Evolutionary conservation across 768 basidiomycete species (phyloP), one percentile per base, ranked within the genome.

Genomic region (Tulasnella sp.): DNA sequence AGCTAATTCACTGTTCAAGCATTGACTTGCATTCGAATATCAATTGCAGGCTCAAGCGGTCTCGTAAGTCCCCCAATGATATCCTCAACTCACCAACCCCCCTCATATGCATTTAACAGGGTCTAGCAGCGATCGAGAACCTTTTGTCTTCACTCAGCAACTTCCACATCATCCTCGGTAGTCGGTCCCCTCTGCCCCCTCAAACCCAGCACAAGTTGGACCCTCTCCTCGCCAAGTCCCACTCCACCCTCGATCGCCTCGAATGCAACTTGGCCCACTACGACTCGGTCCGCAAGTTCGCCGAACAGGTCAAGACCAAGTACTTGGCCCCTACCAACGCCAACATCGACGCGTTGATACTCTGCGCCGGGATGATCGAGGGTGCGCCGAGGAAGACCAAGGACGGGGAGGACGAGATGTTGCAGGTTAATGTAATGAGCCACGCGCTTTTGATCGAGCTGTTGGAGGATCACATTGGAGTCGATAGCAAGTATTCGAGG

Each of bases 371-470:
- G 17, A 71, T 74, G 36, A 68, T 75, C 29, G 52, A 42, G 35
- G 52, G 34, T 5, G 34, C 34, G 22, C 42, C 37, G 6, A 29
- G 64, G 22, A 65, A 34, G 22, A 73, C 75, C 4, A 42, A 44
- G n/a, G 68, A 74, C 72, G 74, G 72, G 9, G 37, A 75, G 36
- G 75, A 75, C 22, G 71, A 72, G 42, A 74, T 74, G 17, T 16
- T 75, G 40, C 68, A 73, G 44, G 75, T 75, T 37, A 75, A 75
- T 35, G 72, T 67, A 16, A 44, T 74, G 9, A 72, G 74, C 40
- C 74, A 74, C 14, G 75, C 75, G 14, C 39, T 74, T 12, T 52
- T 75, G 22, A 52, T 75, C 19, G 65, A 72, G n/a, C 64, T 71
- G 5, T 66, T 75, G 16, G 63, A 42, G 32, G 74, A 62, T 17